These are phyloP conservation scores for Onygena corvina DNA, from an alignment of 2,329 filamentous ascomycete genomes.

Conservation along the genomic window DNA sequence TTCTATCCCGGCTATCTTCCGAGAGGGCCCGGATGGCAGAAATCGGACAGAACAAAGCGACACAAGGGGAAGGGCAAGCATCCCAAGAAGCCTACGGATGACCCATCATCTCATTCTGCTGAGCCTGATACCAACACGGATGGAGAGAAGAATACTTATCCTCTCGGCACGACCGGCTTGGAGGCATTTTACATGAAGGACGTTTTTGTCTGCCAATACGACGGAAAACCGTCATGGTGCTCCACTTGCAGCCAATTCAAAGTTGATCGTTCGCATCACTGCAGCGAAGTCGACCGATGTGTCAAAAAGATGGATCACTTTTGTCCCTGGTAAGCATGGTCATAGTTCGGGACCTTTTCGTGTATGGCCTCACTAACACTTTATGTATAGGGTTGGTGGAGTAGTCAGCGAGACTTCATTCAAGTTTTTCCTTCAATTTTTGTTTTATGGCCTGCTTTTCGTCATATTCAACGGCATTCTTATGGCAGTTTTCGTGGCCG, in stretches of 20 bases:
- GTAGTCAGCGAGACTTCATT: slow-evolving; percentile 76
- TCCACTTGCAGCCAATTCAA: slow-evolving; percentile 76
- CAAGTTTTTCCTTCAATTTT: slow-evolving; percentile 89
- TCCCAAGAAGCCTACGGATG: slow-evolving; percentile 11
- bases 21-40: slow-evolving; percentile 39
- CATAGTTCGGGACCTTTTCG: neutral
- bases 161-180: slow-evolving; percentile 53
- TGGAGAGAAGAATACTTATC: slow-evolving; percentile 20
- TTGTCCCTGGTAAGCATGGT: slow-evolving; percentile 56
- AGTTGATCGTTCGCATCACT: slow-evolving; percentile 77
- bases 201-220: slow-evolving; percentile 68
- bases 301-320: slow-evolving; percentile 89
- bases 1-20: slow-evolving; percentile 63
- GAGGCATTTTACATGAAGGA: slow-evolving; percentile 71
- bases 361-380: slow-evolving; percentile 1
- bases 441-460: slow-evolving; percentile 57
- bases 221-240: slow-evolving; percentile 81
- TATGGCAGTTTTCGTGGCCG: slow-evolving; percentile 51
- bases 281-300: slow-evolving; percentile 66
- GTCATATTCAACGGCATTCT: slow-evolving; percentile 53
- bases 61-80: slow-evolving; percentile 5
- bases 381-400: slow-evolving; percentile 62
- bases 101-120: slow-evolving; percentile 11
- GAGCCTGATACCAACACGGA: neutral
- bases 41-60: slow-evolving; percentile 17